Conservation (phyloP, 2,329 filamentous ascomycete genomes). For the Amesomyces nigricolor region DNA sequence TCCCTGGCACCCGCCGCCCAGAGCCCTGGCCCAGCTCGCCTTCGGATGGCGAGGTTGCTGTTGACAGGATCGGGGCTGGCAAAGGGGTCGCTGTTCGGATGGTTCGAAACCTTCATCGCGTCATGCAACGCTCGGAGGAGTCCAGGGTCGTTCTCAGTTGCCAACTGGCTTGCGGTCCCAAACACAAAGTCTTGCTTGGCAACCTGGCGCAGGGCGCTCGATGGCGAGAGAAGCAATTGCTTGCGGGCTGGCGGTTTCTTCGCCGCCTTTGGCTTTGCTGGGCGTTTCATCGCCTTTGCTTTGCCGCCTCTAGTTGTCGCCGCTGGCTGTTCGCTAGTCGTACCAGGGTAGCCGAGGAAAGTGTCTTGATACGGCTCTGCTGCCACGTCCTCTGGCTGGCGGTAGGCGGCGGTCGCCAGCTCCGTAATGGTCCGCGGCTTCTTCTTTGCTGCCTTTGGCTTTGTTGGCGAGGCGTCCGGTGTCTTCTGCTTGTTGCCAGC, state of each 20-base stretch:
- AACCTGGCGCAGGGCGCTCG: constrained; percentile 59
- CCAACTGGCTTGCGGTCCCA: constrained; percentile 79
- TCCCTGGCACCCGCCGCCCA: constrained; percentile 70
- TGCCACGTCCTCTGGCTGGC: constrained; percentile 32
- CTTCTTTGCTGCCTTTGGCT: constrained; percentile 56
- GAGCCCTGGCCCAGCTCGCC: constrained; percentile 38
- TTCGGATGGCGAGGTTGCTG: constrained; percentile 20
- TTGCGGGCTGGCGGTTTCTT: constrained; percentile 36
- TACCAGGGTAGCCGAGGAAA: constrained; percentile 43
- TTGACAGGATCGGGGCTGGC: constrained; percentile 24
- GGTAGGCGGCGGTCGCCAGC: constrained; percentile 67
- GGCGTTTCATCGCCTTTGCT: constrained; percentile 37
- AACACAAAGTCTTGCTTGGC: constrained; percentile 73
- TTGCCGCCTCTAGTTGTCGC: constrained; percentile 30
- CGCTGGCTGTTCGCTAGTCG: constrained; percentile 31
- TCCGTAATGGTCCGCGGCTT: constrained; percentile 74
- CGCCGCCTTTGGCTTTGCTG: constrained; percentile 28
- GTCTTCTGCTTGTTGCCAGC: constrained; percentile 26
- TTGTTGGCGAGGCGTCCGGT: constrained; percentile 33
- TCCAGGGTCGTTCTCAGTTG: constrained; percentile 63
- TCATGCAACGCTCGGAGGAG: constrained; percentile 57
- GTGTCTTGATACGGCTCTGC: constrained; percentile 32
- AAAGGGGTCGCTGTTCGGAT: constrained; percentile 36
- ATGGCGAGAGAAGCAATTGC: constrained; percentile 61
- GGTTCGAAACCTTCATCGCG: constrained; percentile 56